phyloP scores from a whole-genome alignment of 177 flowering plant genomes.

The Viscum album region DNA sequence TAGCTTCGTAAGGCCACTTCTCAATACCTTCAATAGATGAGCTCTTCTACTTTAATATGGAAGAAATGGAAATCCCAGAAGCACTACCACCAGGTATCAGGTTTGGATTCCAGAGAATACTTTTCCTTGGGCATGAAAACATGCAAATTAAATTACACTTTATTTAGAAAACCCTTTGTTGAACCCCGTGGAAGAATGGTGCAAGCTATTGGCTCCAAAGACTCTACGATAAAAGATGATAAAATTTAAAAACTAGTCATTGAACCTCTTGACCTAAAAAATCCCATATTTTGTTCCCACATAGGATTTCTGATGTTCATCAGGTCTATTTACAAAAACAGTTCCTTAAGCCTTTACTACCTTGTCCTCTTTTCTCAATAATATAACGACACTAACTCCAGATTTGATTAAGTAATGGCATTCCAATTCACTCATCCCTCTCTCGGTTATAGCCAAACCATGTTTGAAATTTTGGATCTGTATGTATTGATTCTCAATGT shows the following conservation, averaged over 20 bases:
- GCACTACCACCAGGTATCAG: conserved; percentile 99
- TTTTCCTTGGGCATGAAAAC: conserved; percentile 27
- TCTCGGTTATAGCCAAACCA: conserved; percentile 82
- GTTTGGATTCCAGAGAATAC: conserved; percentile 81
- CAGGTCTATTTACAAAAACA: conserved; percentile 82
- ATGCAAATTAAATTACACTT: no score
- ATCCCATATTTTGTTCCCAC: conserved; percentile 84
- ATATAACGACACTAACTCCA: conserved; percentile 82
- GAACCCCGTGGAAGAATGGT: conserved; percentile 86
- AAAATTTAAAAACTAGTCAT: conserved; percentile 95
- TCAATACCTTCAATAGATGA: conserved; percentile 84
- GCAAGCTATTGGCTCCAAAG: conserved; percentile 91
- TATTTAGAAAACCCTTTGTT: conserved; percentile 93
- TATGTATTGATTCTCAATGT: conserved; percentile 54
- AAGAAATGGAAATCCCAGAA: conserved; percentile 83
- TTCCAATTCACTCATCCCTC: conserved; percentile 90
- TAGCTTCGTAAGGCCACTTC: conserved; percentile 99
- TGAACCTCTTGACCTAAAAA: conserved; percentile 89
- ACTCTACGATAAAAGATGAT: conserved; percentile 75
- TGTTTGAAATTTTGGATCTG: conserved; percentile 84
- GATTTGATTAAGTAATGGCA: conserved; percentile 88
- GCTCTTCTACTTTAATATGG: conserved; percentile 85
- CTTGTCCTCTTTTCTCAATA: conserved; percentile 85
- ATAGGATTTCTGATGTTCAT: conserved; percentile 93
- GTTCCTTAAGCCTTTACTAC: conserved; percentile 95